phyloP scores from a whole-genome alignment of 306 rosid species.

The Lathyrus oleraceus region DNA sequence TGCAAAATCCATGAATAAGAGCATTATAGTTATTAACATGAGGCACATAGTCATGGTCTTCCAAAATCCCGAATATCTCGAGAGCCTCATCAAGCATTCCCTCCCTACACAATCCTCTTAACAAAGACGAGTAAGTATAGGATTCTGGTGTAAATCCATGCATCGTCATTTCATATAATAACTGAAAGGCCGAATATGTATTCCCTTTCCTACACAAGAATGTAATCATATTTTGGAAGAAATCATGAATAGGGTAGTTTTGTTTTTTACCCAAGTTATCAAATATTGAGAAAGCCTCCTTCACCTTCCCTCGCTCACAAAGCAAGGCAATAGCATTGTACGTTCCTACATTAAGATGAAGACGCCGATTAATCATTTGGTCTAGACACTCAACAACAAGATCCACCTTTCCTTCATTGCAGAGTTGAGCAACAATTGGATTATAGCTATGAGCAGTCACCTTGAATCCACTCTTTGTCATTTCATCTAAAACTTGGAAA shows the following conservation, averaged over 20 bases:
- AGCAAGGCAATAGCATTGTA: slow-evolving; percentile 74
- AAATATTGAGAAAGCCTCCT: slow-evolving; percentile 67
- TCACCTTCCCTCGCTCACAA: slow-evolving; percentile 71
- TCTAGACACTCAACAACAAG: slow-evolving; percentile 66
- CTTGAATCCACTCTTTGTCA: slow-evolving; percentile 60
- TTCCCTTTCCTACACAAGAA: slow-evolving; percentile 83
- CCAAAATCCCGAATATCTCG: slow-evolving; percentile 73
- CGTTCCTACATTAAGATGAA: slow-evolving; percentile 75
- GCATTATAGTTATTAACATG: slow-evolving; percentile 76
- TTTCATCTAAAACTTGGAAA: slow-evolving; percentile 74
- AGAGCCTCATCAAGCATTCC: slow-evolving; percentile 85
- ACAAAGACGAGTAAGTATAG: slow-evolving; percentile 75
- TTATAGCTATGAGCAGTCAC: slow-evolving; percentile 80
- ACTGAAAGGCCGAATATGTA: slow-evolving; percentile 81
- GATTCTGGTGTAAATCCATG: slow-evolving; percentile 82
- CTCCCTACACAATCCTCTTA: slow-evolving; percentile 86
- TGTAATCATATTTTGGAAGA: slow-evolving; percentile 60
- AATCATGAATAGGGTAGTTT: slow-evolving; percentile 52
- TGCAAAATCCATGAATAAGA: slow-evolving; percentile 76
- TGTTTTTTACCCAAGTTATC: slow-evolving; percentile 67
- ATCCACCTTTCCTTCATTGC: slow-evolving; percentile 75
- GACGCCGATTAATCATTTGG: slow-evolving; percentile 59
- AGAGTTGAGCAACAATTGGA: slow-evolving; percentile 69
- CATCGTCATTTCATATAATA: slow-evolving; percentile 79
- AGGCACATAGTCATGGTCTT: slow-evolving; percentile 60